Base-by-base conservation (phyloP, 768 basidiomycete species). In the Mycena sanguinolenta region DNA sequence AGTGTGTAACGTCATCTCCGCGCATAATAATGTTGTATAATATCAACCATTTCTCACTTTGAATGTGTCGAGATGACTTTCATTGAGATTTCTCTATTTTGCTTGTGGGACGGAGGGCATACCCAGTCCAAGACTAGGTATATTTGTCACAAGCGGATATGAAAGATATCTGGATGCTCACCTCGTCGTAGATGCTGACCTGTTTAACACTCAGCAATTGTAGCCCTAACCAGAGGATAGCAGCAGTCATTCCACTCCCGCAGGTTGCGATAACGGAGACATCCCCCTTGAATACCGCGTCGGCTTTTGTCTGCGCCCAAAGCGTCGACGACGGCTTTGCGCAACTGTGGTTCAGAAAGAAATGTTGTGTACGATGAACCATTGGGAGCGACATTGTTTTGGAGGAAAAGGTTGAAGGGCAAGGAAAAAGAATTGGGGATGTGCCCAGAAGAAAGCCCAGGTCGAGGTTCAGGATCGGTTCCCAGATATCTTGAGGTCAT, bases 191-290 rank as follows among this genome's bases (percentile, higher is more conserved):
- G 14, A 99, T 79, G n/a, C 87, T 88, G 46, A 92, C 83, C 27
- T 84, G 82, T 62, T 87, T 79, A 6, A 88, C 88, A 17, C 90
- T 91, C 54, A 96, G 75, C 42, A 93, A 75, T 78, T 93, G 89
- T 71, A 98, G 84, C n/a, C 95, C 96, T 67, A 98, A 85, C 97
- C 98, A 98, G 8, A 98, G 85, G 17, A 98, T 85, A 4, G 89
- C 95, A 14, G 97, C 97, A n/a, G 97, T 98, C 97, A 99, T 98
- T 52, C 97, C 97, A 77, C 95, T 97, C 59, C 97, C 97, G 82
- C 97, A 99, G 67, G 87, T 92, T 16, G 93, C 89, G 7, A 91
- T 87, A 34, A 97, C 88, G 25, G 84, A 77, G 60, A 87, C 84
- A 69, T 89, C 81, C 21, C 93, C 94, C 14, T 84, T 78, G 53